Evolutionary conservation across 768 basidiomycete species (phyloP).

Genomic region (Mycena venus): DNA sequence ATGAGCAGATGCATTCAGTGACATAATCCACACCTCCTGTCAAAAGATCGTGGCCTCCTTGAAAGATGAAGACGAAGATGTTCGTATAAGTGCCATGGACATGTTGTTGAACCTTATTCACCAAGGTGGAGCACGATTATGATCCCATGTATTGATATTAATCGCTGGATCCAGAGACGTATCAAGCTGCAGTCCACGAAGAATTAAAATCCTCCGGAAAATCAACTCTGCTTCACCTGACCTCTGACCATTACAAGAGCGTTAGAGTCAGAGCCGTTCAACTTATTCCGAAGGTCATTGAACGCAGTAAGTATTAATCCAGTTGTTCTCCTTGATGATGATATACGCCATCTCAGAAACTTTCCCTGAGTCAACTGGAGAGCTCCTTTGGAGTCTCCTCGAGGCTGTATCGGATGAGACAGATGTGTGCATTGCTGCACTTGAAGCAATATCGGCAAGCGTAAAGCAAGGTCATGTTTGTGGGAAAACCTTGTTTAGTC

Average conservation of each 20-base stretch:
- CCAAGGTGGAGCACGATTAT: slow-evolving; percentile 4
- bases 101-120: background rate
- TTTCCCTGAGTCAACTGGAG: background rate
- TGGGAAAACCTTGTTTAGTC: background rate
- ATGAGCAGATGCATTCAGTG: background rate
- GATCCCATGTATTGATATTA: too few relatives aligned
- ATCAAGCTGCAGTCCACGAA: background rate
- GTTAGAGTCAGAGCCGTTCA: background rate
- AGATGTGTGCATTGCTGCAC: slow-evolving; percentile 4
- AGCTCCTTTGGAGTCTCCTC: background rate
- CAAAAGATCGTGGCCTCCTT: background rate
- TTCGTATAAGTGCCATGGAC: background rate
- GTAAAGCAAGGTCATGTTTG: background rate
- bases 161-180: background rate
- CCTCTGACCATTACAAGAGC: background rate
- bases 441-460: background rate
- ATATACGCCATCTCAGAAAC: background rate
- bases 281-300: slow-evolving; percentile 1
- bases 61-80: background rate
- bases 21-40: background rate
- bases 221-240: background rate
- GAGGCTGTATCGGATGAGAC: background rate
- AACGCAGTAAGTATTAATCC: background rate
- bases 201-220: background rate
- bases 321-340: background rate